These are phyloP conservation scores for Candida insectorum DNA, from an alignment of 805 yeast species.

Conservation along the genomic window DNA sequence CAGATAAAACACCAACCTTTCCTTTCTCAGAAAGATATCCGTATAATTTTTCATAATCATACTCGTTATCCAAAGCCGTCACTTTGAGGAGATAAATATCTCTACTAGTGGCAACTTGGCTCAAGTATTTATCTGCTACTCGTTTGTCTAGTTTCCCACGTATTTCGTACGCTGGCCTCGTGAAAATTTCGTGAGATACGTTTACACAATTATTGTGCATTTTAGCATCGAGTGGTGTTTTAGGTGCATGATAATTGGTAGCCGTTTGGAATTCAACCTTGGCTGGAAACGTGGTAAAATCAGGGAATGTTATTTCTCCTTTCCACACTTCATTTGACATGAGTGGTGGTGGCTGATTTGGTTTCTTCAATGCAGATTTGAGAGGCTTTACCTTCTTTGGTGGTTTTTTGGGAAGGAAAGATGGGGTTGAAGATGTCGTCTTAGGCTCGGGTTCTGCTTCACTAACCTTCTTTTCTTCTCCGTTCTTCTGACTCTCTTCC, in stretches of 20 bases:
- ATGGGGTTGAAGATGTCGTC: conserved; percentile 5
- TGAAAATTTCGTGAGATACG: conserved; percentile 27
- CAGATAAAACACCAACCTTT: conserved; percentile 60
- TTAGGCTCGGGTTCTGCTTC: conserved; percentile 1
- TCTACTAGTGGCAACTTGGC: conserved; percentile 44
- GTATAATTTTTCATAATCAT: conserved; percentile 27
- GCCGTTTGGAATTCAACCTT: conserved; percentile 36
- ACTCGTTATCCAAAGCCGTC: conserved; percentile 15
- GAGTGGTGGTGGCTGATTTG: conserved; percentile 8
- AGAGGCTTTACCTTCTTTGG: conserved; percentile 1
- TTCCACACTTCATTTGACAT: conserved; percentile 34
- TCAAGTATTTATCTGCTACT: conserved; percentile 57
- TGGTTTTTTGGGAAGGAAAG: conserved; percentile 2
- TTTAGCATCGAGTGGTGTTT: conserved; percentile 14
- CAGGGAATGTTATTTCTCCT: conserved; percentile 49
- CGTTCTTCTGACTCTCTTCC: background rate
- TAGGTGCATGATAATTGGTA: conserved; percentile 19
- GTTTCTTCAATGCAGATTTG: conserved; percentile 9
- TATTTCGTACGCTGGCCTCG: conserved; percentile 34
- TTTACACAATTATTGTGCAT: conserved; percentile 23
- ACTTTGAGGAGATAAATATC: conserved; percentile 53
- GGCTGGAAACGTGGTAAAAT: conserved; percentile 43
- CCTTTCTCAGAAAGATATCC: conserved; percentile 44
- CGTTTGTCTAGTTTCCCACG: conserved; percentile 60
- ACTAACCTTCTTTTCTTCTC: background rate